Evolutionary conservation across 495 filamentous ascomycete genomes (phyloP).

Genomic region (Hapsidospora chrysogenum): DNA sequence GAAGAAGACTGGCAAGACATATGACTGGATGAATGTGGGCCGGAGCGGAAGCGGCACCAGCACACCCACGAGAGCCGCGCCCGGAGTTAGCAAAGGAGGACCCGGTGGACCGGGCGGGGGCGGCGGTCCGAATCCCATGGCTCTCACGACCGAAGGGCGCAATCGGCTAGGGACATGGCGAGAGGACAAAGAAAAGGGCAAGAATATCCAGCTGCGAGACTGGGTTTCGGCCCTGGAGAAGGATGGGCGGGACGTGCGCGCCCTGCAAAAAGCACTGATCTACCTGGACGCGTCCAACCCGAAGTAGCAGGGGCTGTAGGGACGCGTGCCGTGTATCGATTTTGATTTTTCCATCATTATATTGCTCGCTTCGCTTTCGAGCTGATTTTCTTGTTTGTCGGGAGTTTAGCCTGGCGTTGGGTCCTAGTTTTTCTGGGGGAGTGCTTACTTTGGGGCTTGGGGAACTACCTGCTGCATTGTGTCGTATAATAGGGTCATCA

Average conservation of each 20-base stretch:
- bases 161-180: conserved; percentile 40
- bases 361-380: no score
- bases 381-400: no score
- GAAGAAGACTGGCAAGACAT: conserved; percentile 38
- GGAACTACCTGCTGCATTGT: no score
- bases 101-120: conserved; percentile 11
- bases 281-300: conserved; percentile 26
- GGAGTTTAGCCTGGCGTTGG: no score
- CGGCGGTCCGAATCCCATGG: conserved; percentile 11
- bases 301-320: no score
- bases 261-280: conserved; percentile 35
- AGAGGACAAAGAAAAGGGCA: conserved; percentile 43
- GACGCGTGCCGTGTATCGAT: no score
- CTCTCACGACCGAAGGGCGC: conserved; percentile 18
- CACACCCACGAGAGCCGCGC: conserved; percentile 21
- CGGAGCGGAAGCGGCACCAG: conserved; percentile 23
- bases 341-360: no score
- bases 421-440: no score
- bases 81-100: conserved; percentile 10
- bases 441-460: no score
- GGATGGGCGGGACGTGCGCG: conserved; percentile 36
- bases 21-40: conserved; percentile 40
- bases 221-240: conserved; percentile 46
- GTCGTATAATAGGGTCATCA: no score
- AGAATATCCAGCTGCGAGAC: conserved; percentile 53